Percentiles rank a stretch among this genome's conserved stretches.
Conservation (phyloP, 2,329 filamentous ascomycete species). For the Aspergillus sp. region DNA sequence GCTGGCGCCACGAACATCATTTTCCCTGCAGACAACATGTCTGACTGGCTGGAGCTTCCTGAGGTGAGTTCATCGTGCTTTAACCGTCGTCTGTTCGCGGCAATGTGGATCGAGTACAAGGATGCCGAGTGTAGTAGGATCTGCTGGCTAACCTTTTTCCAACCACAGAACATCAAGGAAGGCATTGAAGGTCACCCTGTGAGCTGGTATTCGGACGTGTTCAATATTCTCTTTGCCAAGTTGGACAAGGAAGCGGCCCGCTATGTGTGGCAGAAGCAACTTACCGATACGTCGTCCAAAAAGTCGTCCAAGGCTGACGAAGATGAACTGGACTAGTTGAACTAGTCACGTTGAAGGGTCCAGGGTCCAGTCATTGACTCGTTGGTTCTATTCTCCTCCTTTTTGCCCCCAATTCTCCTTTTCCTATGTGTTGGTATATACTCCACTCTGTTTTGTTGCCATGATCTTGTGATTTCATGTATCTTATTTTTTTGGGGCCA, state of each 20-base stretch:
- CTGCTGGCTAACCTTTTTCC: slow-evolving; percentile 10
- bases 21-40: slow-evolving; percentile 91
- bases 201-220: slow-evolving; percentile 90
- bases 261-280: slow-evolving; percentile 60
- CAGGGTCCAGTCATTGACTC: neutral
- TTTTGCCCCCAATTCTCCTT: neutral
- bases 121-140: slow-evolving; percentile 4
- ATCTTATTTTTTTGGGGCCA: slow-evolving; percentile 9
- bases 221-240: slow-evolving; percentile 79
- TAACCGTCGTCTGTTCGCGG: neutral
- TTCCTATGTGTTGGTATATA: slow-evolving; percentile 12
- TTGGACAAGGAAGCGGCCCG: slow-evolving; percentile 69
- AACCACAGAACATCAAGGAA: slow-evolving; percentile 84
- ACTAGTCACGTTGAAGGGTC: neutral
- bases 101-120: too few relatives aligned
- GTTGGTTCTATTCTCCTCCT: neutral
- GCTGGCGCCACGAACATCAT: slow-evolving; percentile 90
- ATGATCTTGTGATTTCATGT: slow-evolving; percentile 8
- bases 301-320: slow-evolving; percentile 34
- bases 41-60: slow-evolving; percentile 94
- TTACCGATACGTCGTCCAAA: slow-evolving; percentile 52
- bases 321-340: slow-evolving; percentile 20
- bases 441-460: slow-evolving; percentile 8
- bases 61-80: slow-evolving; percentile 60
- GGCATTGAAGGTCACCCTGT: slow-evolving; percentile 88